Conservation (phyloP, 768 basidiomycete species). For the Cystobasidium ongulense region DNA sequence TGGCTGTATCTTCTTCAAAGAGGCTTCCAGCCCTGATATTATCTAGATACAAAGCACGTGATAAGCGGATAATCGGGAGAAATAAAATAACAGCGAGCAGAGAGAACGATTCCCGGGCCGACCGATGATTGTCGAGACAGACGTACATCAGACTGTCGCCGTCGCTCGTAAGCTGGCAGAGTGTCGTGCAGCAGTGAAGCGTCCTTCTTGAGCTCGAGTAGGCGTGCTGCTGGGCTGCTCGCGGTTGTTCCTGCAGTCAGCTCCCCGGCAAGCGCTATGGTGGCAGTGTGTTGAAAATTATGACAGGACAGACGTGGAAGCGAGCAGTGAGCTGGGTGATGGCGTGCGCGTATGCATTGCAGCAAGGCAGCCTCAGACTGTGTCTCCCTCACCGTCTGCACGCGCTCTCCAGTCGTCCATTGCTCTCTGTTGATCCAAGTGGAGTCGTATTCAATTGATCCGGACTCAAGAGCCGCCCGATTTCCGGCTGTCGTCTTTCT, state of each 20-base stretch:
- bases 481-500: not conserved
- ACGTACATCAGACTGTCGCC: conserved; percentile 5
- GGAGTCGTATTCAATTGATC: not conserved
- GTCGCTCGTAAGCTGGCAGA: conserved; percentile 18
- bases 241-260: not conserved
- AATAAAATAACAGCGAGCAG: no score
- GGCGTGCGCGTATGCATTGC: not conserved
- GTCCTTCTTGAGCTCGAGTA: not conserved
- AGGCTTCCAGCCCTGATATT: not conserved
- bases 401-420: not conserved
- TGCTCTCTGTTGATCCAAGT: no score
- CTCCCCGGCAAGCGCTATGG: not conserved
- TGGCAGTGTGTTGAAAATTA: not conserved
- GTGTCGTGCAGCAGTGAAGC: not conserved
- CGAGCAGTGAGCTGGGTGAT: not conserved
- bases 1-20: not conserved
- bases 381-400: conserved; percentile 1
- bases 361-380: no score
- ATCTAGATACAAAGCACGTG: conserved; percentile 4
- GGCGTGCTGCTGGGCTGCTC: not conserved
- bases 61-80: not conserved
- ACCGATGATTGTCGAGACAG: no score
- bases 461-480: not conserved
- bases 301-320: not conserved
- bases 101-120: no score